Conservation (phyloP, 2,329 filamentous ascomycete species). For the Zasmidium citrigriseum region DNA sequence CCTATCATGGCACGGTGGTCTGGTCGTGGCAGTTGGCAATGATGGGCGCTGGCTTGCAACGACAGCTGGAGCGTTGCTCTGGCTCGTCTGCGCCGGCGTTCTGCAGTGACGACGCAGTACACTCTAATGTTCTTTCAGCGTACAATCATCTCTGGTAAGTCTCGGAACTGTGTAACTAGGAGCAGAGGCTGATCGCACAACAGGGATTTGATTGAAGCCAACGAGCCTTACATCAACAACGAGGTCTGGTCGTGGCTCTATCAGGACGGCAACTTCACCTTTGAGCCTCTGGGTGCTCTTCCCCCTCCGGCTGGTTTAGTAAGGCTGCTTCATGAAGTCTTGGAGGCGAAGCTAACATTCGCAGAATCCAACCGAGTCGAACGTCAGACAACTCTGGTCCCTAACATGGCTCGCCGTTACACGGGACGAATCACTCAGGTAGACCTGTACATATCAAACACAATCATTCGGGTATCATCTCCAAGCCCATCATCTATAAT, state of each 20-base stretch:
- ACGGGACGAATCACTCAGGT: slow-evolving; percentile 29
- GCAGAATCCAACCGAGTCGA: slow-evolving; percentile 39
- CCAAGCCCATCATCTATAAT: neutral
- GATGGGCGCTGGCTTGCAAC: slow-evolving; percentile 62
- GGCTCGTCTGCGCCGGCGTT: slow-evolving; percentile 45
- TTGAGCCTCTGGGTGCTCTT: slow-evolving; percentile 54
- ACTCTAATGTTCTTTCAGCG: slow-evolving; percentile 45
- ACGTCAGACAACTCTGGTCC: slow-evolving; percentile 54
- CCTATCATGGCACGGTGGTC: slow-evolving; percentile 65
- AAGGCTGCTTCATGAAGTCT: neutral
- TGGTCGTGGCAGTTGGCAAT: slow-evolving; percentile 67
- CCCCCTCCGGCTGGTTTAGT: slow-evolving; percentile 46
- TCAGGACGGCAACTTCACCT: slow-evolving; percentile 47
- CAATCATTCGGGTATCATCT: neutral
- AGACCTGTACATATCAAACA: neutral
- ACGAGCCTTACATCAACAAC: slow-evolving; percentile 52
- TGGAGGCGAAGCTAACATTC: neutral
- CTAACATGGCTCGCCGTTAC: slow-evolving; percentile 58
- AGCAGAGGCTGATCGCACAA: neutral
- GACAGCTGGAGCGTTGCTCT: slow-evolving; percentile 57
- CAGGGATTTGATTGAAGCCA: slow-evolving; percentile 57
- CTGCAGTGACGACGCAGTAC: slow-evolving; percentile 49
- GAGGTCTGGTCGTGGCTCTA: slow-evolving; percentile 68
- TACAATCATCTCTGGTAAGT: slow-evolving; percentile 60
- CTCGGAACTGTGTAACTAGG: neutral